A percentile compares a stretch with the other conserved stretches of the same genome.
These are phyloP conservation scores for Canavalia ensiformis DNA, from an alignment of 306 rosid species.

Conservation along the genomic window DNA sequence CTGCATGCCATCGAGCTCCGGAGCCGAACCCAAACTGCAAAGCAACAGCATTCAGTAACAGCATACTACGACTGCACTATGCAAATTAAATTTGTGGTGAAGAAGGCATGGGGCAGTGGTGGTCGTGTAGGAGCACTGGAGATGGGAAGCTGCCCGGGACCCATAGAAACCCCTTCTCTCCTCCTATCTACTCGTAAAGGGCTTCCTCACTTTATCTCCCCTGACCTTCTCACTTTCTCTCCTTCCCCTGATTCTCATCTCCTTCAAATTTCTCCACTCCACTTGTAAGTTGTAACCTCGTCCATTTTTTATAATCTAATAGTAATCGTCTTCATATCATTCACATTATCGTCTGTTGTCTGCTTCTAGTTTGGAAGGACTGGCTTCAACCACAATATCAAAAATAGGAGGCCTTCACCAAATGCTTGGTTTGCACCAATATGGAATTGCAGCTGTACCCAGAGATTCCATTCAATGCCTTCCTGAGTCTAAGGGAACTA, in stretches of 20 bases:
- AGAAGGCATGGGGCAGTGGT: slow-evolving; percentile 75
- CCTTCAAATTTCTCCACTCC: slow-evolving; percentile 84
- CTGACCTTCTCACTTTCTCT: slow-evolving; percentile 85
- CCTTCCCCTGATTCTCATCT: slow-evolving; percentile 90
- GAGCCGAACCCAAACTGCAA: background rate
- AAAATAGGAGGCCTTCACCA: slow-evolving; percentile 82
- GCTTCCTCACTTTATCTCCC: slow-evolving; percentile 76
- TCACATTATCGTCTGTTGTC: background rate
- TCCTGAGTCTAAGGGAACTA: slow-evolving; percentile 68
- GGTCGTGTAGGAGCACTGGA: slow-evolving; percentile 75
- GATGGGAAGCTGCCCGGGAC: slow-evolving; percentile 59
- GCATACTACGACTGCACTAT: background rate
- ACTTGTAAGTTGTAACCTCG: slow-evolving; percentile 80
- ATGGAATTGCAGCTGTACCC: slow-evolving; percentile 72
- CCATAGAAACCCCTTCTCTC: slow-evolving; percentile 81
- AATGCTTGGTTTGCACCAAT: slow-evolving; percentile 68
- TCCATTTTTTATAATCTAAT: slow-evolving; percentile 1
- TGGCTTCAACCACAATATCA: slow-evolving; percentile 67
- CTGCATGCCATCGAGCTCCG: background rate
- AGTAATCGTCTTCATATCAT: background rate
- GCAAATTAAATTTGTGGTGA: slow-evolving; percentile 73
- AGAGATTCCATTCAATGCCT: slow-evolving; percentile 82
- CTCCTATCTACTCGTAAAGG: slow-evolving; percentile 91
- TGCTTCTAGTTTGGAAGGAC: slow-evolving; percentile 77
- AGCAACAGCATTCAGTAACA: background rate